Evolutionary conservation across 2,329 filamentous ascomycete species (phyloP), one percentile per base, ranked within the genome.

Genomic region (Colletotrichum spaethianum): DNA sequence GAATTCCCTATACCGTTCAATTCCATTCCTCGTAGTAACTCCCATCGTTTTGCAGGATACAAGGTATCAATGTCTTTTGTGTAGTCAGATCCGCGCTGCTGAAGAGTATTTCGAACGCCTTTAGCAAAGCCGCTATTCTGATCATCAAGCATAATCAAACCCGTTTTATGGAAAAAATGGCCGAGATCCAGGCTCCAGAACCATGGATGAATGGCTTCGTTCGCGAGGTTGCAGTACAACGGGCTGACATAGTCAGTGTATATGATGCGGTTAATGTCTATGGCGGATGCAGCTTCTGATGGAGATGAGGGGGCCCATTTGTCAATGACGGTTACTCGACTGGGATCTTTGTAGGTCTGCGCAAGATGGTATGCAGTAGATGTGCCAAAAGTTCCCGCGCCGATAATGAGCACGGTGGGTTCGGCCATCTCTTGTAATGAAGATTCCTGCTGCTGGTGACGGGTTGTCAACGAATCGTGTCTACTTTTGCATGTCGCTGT

Each of bases 381-480:
- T 31, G 82, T 82, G 50, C 86, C 87, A 70, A 88, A 88, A 26
- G 86, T 84, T 38, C 87, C 87, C 7, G 83, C 84, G 23, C 87
- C 87, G 50, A 88, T 75, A 55, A 88, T 87, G 48, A 88, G 79
- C 52, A 70, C 62, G 1, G 62, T 66, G 1, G 67, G 55, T 23
- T 70, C 67, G 33, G 23, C 28, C 67, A 70, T 70, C 23, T 33
- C 31, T 23, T 33, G 23, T 5, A 2, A 12, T 38, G n/a, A 26
- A 26, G 5, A n/a, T 5, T n/a, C 9, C 11, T 12, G 11, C 14
- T 23, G n/a, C n/a, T 48, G 6, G 8, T 12, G 11, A 48, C 9
- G 14, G 26, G 9, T 12, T 48, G n/a, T n/a, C 6, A 20, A 14
- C 26, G n/a, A 23, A 26, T 4, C 3, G 11, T 14, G 20, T 5